Conservation (phyloP, 2,329 filamentous ascomycete genomes). For the Penicillium sp. region DNA sequence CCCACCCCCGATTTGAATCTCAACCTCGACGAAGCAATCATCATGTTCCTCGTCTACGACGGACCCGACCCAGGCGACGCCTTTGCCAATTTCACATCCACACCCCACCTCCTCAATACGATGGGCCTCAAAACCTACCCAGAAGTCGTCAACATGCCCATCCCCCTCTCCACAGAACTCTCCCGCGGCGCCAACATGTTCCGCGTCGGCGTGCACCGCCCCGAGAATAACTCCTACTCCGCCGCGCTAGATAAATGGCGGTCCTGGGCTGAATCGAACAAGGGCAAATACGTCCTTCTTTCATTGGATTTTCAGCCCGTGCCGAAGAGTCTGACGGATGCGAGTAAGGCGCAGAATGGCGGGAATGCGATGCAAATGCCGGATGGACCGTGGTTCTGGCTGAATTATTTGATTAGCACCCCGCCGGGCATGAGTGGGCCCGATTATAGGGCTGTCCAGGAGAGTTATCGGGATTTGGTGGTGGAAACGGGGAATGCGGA, state of each 20-base stretch:
- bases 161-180: conserved; percentile 34
- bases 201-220: conserved; percentile 39
- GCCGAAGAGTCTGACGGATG: conserved; percentile 36
- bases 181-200: conserved; percentile 40
- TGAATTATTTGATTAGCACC: conserved; percentile 35
- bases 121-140: conserved; percentile 34
- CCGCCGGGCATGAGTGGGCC: conserved; percentile 29
- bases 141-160: conserved; percentile 41
- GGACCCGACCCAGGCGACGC: conserved; percentile 36
- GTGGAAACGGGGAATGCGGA: conserved; percentile 31
- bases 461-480: conserved; percentile 37
- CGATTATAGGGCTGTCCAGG: conserved; percentile 34
- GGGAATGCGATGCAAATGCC: conserved; percentile 43
- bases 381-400: conserved; percentile 40
- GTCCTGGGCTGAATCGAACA: conserved; percentile 36
- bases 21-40: conserved; percentile 37
- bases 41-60: conserved; percentile 44
- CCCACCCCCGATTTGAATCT: conserved; percentile 33
- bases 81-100: conserved; percentile 40
- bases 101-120: conserved; percentile 37
- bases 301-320: conserved; percentile 38
- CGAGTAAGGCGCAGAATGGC: conserved; percentile 34
- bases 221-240: conserved; percentile 28
- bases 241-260: conserved; percentile 33
- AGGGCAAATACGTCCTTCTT: conserved; percentile 34